A percentile compares a stretch with the other conserved stretches of the same genome.
Evolutionary conservation across 306 rosid genomes (phyloP).

Genomic region (Pyrus pyrifolia): DNA sequence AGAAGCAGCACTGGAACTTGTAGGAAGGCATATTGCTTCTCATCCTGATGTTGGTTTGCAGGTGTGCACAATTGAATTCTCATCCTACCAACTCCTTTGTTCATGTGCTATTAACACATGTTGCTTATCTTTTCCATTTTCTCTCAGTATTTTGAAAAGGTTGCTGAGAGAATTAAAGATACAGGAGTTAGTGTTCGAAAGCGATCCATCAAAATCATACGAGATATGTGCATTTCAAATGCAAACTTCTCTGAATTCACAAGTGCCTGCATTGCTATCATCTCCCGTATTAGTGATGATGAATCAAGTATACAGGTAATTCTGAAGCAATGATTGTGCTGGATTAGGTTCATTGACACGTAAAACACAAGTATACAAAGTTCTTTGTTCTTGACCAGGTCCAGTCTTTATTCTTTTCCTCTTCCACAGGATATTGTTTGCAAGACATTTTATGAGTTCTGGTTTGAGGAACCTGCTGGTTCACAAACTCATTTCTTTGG

Average conservation of each 20-base stretch:
- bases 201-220: constrained; percentile 91
- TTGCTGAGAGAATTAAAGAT: constrained; percentile 90
- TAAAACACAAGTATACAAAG: not conserved
- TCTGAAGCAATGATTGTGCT: not conserved
- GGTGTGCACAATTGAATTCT: constrained; percentile 39
- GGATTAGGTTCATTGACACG: not conserved
- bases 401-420: constrained; percentile 16
- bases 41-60: constrained; percentile 98
- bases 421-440: constrained; percentile 84
- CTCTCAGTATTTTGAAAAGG: constrained; percentile 87
- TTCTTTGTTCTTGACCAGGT: constrained; percentile 3
- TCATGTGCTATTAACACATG: not conserved
- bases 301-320: constrained; percentile 93
- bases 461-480: constrained; percentile 93
- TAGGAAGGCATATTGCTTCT: constrained; percentile 96
- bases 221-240: constrained; percentile 94
- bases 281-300: constrained; percentile 84
- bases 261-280: constrained; percentile 83
- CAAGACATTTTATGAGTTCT: constrained; percentile 92
- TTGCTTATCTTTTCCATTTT: constrained; percentile 6
- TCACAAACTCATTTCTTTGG: constrained; percentile 61
- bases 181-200: constrained; percentile 96
- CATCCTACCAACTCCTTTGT: constrained; percentile 11
- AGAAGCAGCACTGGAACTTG: constrained; percentile 99
- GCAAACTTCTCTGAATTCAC: constrained; percentile 73